These are phyloP conservation scores for Zopfia rhizophila DNA, from an alignment of 2,329 filamentous ascomycete species.

Conservation along the genomic window DNA sequence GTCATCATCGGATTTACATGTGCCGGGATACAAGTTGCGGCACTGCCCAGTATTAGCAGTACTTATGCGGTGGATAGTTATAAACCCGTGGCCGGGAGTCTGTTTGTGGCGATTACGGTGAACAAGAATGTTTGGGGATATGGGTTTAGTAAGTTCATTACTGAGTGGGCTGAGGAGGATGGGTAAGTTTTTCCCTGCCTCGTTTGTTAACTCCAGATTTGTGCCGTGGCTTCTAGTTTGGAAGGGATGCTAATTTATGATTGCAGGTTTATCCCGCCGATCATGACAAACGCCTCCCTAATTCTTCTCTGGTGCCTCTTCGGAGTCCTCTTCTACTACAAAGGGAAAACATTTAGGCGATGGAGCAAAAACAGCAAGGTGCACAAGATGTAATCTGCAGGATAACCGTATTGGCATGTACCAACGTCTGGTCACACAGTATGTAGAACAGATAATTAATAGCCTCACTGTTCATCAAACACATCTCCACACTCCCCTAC, in stretches of 20 bases:
- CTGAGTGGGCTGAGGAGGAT: constrained; percentile 59
- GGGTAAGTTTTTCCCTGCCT: constrained; percentile 48
- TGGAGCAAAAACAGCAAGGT: constrained; percentile 67
- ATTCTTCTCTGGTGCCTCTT: constrained; percentile 64
- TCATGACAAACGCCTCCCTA: constrained; percentile 69
- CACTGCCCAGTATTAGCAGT: constrained; percentile 67
- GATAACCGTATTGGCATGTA: no score
- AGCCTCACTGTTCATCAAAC: no score
- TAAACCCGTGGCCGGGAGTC: constrained; percentile 68
- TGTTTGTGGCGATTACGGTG: constrained; percentile 71
- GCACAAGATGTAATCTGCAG: constrained; percentile 63
- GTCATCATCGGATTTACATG: constrained; percentile 68
- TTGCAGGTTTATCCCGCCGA: constrained; percentile 59
- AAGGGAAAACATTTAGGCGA: constrained; percentile 67
- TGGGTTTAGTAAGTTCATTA: constrained; percentile 67
- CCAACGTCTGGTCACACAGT: no score
- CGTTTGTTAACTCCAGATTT: no score
- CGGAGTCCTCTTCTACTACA: constrained; percentile 66
- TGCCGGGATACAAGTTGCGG: constrained; percentile 68
- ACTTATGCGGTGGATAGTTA: constrained; percentile 72
- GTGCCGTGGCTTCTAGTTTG: neutral
- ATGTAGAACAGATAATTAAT: no score
- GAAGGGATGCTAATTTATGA: neutral
- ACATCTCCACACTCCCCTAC: no score
- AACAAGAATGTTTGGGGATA: constrained; percentile 74